Conservation (phyloP, 371 early-diverging fungal species). For the Sporodiniella umbellata region DNA sequence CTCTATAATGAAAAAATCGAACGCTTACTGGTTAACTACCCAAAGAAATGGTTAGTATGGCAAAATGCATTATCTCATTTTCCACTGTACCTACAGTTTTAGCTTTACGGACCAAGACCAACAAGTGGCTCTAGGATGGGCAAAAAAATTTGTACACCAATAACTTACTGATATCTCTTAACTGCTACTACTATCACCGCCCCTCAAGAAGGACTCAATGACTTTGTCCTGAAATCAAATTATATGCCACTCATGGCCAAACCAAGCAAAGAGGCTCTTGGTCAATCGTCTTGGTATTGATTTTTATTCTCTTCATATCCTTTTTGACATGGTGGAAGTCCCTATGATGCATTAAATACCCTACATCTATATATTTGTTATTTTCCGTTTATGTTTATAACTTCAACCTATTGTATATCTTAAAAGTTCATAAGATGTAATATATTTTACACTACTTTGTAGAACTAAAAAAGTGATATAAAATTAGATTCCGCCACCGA, state of each 20-base stretch:
- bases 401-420: neutral
- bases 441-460: constrained; percentile 11
- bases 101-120: neutral
- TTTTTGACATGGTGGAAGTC: too few relatives aligned
- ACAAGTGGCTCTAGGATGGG: neutral
- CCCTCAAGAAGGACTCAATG: constrained; percentile 2
- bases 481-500: constrained; percentile 13
- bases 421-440: constrained; percentile 4
- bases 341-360: too few relatives aligned
- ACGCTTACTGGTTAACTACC: too few relatives aligned
- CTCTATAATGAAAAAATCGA: too few relatives aligned
- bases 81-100: too few relatives aligned
- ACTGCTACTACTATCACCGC: neutral
- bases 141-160: neutral
- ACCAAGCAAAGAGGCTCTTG: constrained; percentile 6
- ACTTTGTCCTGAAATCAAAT: constrained; percentile 4
- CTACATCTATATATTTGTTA: neutral
- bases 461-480: constrained; percentile 18
- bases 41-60: too few relatives aligned
- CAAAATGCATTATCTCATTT: too few relatives aligned
- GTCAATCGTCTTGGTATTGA: constrained; percentile 8
- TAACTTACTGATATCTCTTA: constrained; percentile 1
- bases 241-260: constrained; percentile 13
- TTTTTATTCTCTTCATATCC: constrained; percentile 9
- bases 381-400: neutral